Conservation (phyloP, 176 grass and related monocot genomes). For the Carex kokanica region DNA sequence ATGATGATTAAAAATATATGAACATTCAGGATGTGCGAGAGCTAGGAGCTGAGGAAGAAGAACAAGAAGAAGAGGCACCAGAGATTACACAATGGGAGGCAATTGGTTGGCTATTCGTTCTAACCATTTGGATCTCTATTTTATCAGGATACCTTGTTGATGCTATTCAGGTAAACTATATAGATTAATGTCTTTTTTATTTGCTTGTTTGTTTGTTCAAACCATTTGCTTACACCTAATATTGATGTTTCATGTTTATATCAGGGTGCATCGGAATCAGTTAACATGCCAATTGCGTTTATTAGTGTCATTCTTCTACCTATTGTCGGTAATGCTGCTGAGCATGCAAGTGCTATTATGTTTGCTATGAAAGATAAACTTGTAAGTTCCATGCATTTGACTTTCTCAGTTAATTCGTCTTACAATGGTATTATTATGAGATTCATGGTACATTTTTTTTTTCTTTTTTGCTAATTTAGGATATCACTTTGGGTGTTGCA, state of each 20-base stretch:
- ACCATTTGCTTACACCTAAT: neutral
- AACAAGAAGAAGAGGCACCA: constrained; percentile 46
- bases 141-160: constrained; percentile 95
- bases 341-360: constrained; percentile 99
- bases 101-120: constrained; percentile 71
- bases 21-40: constrained; percentile 37
- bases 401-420: constrained; percentile 13
- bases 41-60: constrained; percentile 33
- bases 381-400: constrained; percentile 36
- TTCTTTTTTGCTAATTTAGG: constrained; percentile 47
- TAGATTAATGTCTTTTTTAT: neutral
- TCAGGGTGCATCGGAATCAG: constrained; percentile 91
- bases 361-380: constrained; percentile 99
- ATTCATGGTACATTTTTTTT: constrained; percentile 11
- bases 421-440: constrained; percentile 21
- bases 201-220: neutral
- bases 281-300: constrained; percentile 87
- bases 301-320: constrained; percentile 99
- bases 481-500: constrained; percentile 92
- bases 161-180: constrained; percentile 73
- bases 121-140: constrained; percentile 96
- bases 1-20: neutral
- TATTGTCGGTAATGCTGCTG: constrained; percentile 96
- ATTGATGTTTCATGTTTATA: constrained; percentile 36
- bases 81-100: constrained; percentile 90